These are phyloP conservation scores for Aspergillus tanneri DNA, from an alignment of 2,329 filamentous ascomycete genomes.

Conservation along the genomic window DNA sequence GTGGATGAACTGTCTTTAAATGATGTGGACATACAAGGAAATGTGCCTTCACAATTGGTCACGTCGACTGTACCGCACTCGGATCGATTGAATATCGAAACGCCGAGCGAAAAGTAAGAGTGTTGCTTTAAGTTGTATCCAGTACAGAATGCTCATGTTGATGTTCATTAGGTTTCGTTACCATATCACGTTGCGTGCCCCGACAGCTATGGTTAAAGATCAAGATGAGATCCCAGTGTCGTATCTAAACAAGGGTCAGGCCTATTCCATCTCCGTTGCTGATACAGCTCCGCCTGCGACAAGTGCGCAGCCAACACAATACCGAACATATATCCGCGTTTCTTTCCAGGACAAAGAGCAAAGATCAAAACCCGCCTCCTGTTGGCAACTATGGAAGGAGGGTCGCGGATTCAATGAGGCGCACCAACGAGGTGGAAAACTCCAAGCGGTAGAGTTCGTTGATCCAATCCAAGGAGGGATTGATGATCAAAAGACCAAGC, in stretches of 20 bases:
- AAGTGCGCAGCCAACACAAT: slow-evolving; percentile 63
- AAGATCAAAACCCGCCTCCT: slow-evolving; percentile 73
- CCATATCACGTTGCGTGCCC: slow-evolving; percentile 84
- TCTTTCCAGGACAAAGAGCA: slow-evolving; percentile 97
- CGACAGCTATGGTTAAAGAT: slow-evolving; percentile 89
- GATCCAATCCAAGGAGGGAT: slow-evolving; percentile 60
- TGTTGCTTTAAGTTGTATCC: not conserved
- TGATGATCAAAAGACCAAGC: slow-evolving; percentile 57
- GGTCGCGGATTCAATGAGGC: slow-evolving; percentile 93
- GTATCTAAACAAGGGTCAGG: slow-evolving; percentile 96
- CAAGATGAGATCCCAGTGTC: slow-evolving; percentile 92
- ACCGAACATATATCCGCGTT: slow-evolving; percentile 89
- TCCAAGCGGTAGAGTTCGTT: slow-evolving; percentile 94
- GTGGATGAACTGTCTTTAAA: slow-evolving; percentile 66
- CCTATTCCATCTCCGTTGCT: slow-evolving; percentile 80
- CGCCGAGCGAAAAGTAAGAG: slow-evolving; percentile 54
- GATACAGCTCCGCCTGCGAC: slow-evolving; percentile 69
- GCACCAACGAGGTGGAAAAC: slow-evolving; percentile 85
- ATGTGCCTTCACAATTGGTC: slow-evolving; percentile 51
- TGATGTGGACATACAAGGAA: slow-evolving; percentile 52
- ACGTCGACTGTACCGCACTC: slow-evolving; percentile 30
- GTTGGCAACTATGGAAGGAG: slow-evolving; percentile 95
- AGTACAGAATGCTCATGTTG: not conserved
- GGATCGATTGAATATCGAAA: slow-evolving; percentile 27
- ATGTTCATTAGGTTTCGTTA: slow-evolving; percentile 68